Conservation (phyloP, 768 basidiomycete genomes). For the Lentinula sp. region DNA sequence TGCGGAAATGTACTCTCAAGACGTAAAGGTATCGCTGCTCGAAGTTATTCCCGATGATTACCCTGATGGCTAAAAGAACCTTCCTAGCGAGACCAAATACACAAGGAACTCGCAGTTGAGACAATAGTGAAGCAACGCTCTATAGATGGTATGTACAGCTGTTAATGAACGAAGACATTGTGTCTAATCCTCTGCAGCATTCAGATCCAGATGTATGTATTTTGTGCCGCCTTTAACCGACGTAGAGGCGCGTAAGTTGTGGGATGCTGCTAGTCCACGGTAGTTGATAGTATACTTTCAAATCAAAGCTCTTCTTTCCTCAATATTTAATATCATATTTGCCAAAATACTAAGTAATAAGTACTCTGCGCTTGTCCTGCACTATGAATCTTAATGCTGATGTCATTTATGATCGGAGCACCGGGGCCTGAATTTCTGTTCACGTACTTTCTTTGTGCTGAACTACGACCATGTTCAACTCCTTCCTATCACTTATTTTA, state of each 20-base stretch:
- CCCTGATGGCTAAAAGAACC: constrained; percentile 6
- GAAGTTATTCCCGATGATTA: background rate
- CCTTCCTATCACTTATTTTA: background rate
- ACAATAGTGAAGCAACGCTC: constrained; percentile 45
- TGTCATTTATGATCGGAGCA: background rate
- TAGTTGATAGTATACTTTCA: background rate
- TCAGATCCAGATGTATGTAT: constrained; percentile 73
- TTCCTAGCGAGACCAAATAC: constrained; percentile 45
- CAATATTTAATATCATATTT: too few species aligned
- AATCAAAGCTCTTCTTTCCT: too few species aligned
- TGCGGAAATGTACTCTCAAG: constrained; percentile 54
- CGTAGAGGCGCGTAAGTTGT: constrained; percentile 48
- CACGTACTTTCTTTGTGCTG: background rate
- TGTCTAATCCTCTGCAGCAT: constrained; percentile 40
- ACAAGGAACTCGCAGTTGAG: constrained; percentile 49
- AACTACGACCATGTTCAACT: background rate
- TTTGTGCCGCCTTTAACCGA: constrained; percentile 64
- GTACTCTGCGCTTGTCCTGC: background rate
- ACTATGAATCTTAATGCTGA: background rate
- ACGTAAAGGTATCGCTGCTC: constrained; percentile 58
- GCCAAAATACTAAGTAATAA: too few species aligned
- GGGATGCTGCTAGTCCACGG: constrained; percentile 31
- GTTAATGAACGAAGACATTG: constrained; percentile 5
- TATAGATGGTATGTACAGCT: constrained; percentile 37
- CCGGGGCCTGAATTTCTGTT: background rate